Evolutionary conservation across 345 rosid species (phyloP), one percentile per base, ranked within the genome.

Genomic region (Ceriops tagal): DNA sequence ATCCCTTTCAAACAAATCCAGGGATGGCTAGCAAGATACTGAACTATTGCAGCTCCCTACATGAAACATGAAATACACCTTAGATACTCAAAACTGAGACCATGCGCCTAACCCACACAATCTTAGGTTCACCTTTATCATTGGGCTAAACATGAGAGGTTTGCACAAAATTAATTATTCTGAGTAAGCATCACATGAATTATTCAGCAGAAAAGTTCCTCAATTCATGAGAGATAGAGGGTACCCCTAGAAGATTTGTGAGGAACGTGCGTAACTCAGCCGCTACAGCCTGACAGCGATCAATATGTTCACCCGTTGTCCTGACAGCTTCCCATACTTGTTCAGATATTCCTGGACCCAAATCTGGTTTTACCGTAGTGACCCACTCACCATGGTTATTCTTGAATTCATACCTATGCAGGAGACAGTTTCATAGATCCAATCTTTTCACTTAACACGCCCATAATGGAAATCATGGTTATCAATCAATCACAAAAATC

Each of bases 331-430:
- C 88, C 81, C 85, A 77, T 53, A 91, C 79, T 60, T 85, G 74
- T 74, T 83, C 82, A 28, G 82, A 76, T 82, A 89, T 82, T 39
- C 83, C 85, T 0, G 96, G 92, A 82, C 96, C 96, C 21, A 93
- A 75, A 65, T 83, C 66, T 5, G 96, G 99, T 43, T 88, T 89
- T 53, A 85, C 88, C 37, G 69, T 74, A 8, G 77, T 82, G 58
- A 89, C 64, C 97, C 97, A 88, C 75, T 87, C 89, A 24, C 86
- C 85, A 43, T 93, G 97, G 76, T 87, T 83, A 15, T 70, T 87
- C 90, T 89, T 93, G 83, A 93, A 93, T 72, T 91, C 99, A 69
- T 77, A 73, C 88, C 97, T 90, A 67, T 2, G 56, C 53, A 64
- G 34, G 31, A 62, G 43, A 58, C 46, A 53, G 21, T 5, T 57